Conservation (phyloP, 192 early-diverging fungal genomes). For the Thoreauomyces humboldtii region DNA sequence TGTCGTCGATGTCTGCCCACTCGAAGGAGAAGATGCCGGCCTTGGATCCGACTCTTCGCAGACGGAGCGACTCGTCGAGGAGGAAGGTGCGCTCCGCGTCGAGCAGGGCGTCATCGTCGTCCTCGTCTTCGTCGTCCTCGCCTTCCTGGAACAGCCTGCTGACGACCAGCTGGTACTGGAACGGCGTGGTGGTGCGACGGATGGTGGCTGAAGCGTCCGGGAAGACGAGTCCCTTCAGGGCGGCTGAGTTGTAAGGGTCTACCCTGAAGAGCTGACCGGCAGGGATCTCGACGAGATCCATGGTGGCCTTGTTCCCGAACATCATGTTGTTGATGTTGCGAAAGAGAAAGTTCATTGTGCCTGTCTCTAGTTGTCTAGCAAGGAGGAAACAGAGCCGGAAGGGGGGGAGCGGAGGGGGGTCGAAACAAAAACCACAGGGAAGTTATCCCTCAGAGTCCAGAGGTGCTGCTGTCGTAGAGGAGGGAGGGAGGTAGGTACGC, state of each 20-base stretch:
- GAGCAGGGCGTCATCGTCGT: constrained; percentile 45
- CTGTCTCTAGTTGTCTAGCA: too few relatives aligned
- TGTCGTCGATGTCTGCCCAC: constrained; percentile 56
- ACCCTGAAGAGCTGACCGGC: constrained; percentile 62
- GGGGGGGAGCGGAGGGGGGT: too few relatives aligned
- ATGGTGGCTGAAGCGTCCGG: constrained; percentile 66
- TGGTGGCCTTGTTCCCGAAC: constrained; percentile 43
- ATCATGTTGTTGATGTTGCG: constrained; percentile 66
- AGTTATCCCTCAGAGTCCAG: too few relatives aligned
- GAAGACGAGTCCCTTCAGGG: constrained; percentile 55
- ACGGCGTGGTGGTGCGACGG: constrained; percentile 57
- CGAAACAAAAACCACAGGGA: too few relatives aligned
- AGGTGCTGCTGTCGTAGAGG: too few relatives aligned
- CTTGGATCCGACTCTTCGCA: constrained; percentile 23
- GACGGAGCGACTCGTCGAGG: constrained; percentile 52
- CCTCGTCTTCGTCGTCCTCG: constrained; percentile 61
- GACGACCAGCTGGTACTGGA: constrained; percentile 77
- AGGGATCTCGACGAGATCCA: constrained; percentile 49
- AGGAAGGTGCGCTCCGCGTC: constrained; percentile 73
- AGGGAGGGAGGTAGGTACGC: too few relatives aligned
- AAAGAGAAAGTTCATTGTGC: constrained; percentile 59
- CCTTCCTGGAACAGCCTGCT: constrained; percentile 75
- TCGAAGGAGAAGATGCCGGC: constrained; percentile 29
- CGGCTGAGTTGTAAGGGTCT: not conserved
- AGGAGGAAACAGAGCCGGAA: too few relatives aligned